Conservation (phyloP, 148 eudicot genomes). For the Vaccinium macrocarpon region DNA sequence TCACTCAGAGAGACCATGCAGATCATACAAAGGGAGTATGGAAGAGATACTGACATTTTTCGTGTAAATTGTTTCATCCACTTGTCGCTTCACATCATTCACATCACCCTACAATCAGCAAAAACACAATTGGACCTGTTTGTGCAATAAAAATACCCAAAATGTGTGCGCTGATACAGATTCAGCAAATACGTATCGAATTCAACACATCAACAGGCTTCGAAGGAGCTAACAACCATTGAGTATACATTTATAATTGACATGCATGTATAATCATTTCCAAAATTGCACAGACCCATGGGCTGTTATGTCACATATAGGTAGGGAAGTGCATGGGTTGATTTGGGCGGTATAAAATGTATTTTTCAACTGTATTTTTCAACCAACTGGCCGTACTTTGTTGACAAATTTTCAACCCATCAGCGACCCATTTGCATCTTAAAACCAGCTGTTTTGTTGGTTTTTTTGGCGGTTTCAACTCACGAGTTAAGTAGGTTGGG, state of each 20-base stretch:
- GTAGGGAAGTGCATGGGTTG: no score
- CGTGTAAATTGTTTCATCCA: slow-evolving; percentile 74
- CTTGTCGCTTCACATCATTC: slow-evolving; percentile 72
- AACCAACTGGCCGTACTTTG: no score
- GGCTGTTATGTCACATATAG: neutral
- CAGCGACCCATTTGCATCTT: no score
- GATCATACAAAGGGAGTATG: slow-evolving; percentile 3
- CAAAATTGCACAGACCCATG: neutral
- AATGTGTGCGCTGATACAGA: neutral
- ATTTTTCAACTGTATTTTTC: no score
- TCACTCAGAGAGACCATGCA: slow-evolving; percentile 4
- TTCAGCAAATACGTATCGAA: neutral
- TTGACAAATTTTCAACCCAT: no score
- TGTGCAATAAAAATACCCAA: neutral
- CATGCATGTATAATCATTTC: neutral
- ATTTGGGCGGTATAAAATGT: no score
- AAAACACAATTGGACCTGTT: slow-evolving; percentile 9
- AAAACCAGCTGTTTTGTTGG: no score
- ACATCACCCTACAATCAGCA: slow-evolving; percentile 63
- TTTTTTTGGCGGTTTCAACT: no score
- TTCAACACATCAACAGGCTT: neutral
- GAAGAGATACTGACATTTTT: slow-evolving; percentile 69
- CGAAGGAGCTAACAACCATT: neutral
- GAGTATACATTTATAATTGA: neutral
- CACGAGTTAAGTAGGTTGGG: no score